Conservation (phyloP, 1,284 basidiomycete genomes). For the Boletus nobilissimus region DNA sequence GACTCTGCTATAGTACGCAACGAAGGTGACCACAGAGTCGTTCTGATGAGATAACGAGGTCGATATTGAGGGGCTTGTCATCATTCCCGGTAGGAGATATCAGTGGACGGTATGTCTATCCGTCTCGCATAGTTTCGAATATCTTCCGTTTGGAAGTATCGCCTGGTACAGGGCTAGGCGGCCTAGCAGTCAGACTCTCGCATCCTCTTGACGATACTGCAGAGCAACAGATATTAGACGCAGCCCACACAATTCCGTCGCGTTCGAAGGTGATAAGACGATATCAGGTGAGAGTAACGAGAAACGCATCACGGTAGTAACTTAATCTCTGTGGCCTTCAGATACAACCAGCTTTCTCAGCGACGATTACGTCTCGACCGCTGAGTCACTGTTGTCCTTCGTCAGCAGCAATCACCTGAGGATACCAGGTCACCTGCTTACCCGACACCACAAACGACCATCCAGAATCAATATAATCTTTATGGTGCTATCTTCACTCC, state of each 20-base stretch:
- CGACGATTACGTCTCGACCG: not conserved
- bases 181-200: constrained; percentile 22
- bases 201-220: constrained; percentile 20
- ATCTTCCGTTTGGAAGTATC: not conserved
- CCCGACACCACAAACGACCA: not conserved
- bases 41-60: constrained; percentile 24
- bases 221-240: constrained; percentile 7
- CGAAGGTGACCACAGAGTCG: constrained; percentile 12
- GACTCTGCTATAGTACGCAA: too few species aligned
- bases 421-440: not conserved
- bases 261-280: not conserved
- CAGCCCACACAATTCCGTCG: not conserved
- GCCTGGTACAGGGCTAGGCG: not conserved
- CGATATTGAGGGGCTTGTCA: constrained; percentile 10
- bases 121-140: not conserved
- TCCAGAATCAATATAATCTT: constrained; percentile 1
- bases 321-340: not conserved
- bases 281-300: constrained; percentile 1
- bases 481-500: constrained; percentile 13
- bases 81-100: constrained; percentile 17
- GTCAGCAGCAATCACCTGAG: not conserved
- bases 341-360: not conserved
- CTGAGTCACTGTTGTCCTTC: constrained; percentile 4
- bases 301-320: not conserved
- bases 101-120: constrained; percentile 5